Evolutionary conservation across 2,329 filamentous ascomycete species (phyloP), one percentile per base, ranked within the genome.

Genomic region (Didymella lethalis): DNA sequence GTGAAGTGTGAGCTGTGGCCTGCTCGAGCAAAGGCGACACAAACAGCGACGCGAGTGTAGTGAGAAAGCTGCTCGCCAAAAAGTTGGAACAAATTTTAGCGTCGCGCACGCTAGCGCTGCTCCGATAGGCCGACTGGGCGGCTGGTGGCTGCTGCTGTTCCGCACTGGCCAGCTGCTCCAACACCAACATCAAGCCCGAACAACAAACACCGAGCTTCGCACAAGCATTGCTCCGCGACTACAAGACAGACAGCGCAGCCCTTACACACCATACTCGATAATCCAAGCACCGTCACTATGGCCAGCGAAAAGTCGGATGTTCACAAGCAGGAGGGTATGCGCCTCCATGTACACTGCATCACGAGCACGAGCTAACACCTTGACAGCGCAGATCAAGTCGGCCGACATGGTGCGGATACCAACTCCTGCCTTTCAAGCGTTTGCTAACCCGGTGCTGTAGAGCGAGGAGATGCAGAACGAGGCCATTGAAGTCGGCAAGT

Each of bases 401-500:
- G 94, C 92, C 59, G 95, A 99, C 77, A 99, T 99, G 95, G 95
- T 98, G 85, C 79, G 83, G 43, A n/a, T 4, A 26, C 12, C 41
- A n/a, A 53, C 46, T 34, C 10, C 8, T 8, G 3, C 49, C 11
- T 1, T 46, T 32, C 28, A n/a, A 14, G 12, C 12, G 6, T 8
- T 48, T 51, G 20, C 66, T 75, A 49, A 73, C 62, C 18, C 32
- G 49, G 43, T 54, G 23, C 26, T 32, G 69, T 76, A 98, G 95
- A 94, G 90, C 72, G 94, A 98, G 59, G 93, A 97, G 72, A 97
- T 99, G 95, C 93, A 97, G 76, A 87, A 91, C 73, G 94, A 98
- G 80, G 92, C 90, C 46, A 91, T 99, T 74, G 92, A 97, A 86
- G 90, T 97, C 76, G 93, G 94, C 97, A 88, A 69, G 93, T 68